These are phyloP conservation scores for Raphanus sativus DNA, from an alignment of 345 rosid species.

Conservation along the genomic window DNA sequence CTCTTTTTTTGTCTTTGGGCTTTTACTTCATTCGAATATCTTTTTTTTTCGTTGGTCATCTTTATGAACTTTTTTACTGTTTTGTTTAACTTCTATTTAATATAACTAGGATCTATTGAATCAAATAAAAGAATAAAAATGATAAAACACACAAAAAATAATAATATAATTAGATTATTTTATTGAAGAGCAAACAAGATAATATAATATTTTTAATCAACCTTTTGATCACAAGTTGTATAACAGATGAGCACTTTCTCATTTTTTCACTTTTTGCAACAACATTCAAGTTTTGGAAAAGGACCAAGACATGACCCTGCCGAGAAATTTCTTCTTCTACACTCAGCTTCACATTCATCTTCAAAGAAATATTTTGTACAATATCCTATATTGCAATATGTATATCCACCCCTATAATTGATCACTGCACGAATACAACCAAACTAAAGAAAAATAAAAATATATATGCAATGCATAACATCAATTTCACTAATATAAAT, in stretches of 20 bases:
- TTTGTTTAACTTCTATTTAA: background rate
- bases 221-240: background rate
- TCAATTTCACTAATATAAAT: background rate
- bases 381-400: background rate
- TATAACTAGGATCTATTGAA: background rate
- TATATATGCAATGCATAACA: background rate
- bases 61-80: background rate
- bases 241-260: background rate
- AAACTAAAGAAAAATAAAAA: background rate
- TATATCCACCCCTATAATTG: background rate
- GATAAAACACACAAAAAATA: background rate
- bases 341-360: background rate
- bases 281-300: background rate
- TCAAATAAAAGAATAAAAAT: background rate
- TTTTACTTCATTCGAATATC: background rate
- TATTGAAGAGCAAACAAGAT: background rate
- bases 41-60: background rate
- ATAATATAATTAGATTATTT: background rate
- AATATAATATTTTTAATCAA: background rate
- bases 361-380: background rate
- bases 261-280: background rate
- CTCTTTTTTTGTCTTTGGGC: too few relatives aligned
- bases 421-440: background rate
- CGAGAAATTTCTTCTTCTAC: background rate
- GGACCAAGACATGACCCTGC: background rate